These are phyloP conservation scores for Pseudozyma flocculosa DNA, from an alignment of 1,284 basidiomycete genomes.

Conservation along the genomic window DNA sequence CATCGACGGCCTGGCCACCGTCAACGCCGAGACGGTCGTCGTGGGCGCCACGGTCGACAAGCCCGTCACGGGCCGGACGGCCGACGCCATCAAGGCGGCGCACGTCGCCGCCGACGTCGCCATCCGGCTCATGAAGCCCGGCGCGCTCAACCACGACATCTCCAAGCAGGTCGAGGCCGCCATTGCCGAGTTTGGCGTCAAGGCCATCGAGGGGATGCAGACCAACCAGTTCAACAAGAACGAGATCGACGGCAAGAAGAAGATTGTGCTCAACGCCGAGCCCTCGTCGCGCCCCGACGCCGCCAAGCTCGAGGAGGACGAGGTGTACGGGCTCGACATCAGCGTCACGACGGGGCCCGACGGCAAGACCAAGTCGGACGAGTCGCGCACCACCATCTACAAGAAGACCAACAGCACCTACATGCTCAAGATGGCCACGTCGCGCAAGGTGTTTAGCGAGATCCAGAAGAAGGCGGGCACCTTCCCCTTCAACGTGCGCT, in stretches of 20 bases:
- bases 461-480: constrained; percentile 96
- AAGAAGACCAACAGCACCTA: constrained; percentile 84
- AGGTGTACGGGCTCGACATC: constrained; percentile 94
- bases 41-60: constrained; percentile 70
- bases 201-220: constrained; percentile 65
- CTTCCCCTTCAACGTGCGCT: constrained; percentile 95
- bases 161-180: constrained; percentile 81
- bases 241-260: constrained; percentile 65
- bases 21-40: constrained; percentile 75
- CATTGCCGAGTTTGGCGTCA: constrained; percentile 58
- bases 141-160: constrained; percentile 91
- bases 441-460: constrained; percentile 89
- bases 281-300: constrained; percentile 45
- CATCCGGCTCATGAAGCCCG: constrained; percentile 61
- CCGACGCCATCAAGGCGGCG: constrained; percentile 89
- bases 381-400: constrained; percentile 87
- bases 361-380: constrained; percentile 71
- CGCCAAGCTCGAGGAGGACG: constrained; percentile 69
- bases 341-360: constrained; percentile 64
- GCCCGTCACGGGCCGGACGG: constrained; percentile 79
- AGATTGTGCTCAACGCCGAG: constrained; percentile 49
- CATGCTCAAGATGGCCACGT: constrained; percentile 96
- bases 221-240: constrained; percentile 95
- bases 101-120: constrained; percentile 88
- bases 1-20: constrained; percentile 85